Evolutionary conservation across 2,329 filamentous ascomycete genomes (phyloP), one percentile per base, ranked within the genome.

Genomic region (Conoideocrella luteorostrata): DNA sequence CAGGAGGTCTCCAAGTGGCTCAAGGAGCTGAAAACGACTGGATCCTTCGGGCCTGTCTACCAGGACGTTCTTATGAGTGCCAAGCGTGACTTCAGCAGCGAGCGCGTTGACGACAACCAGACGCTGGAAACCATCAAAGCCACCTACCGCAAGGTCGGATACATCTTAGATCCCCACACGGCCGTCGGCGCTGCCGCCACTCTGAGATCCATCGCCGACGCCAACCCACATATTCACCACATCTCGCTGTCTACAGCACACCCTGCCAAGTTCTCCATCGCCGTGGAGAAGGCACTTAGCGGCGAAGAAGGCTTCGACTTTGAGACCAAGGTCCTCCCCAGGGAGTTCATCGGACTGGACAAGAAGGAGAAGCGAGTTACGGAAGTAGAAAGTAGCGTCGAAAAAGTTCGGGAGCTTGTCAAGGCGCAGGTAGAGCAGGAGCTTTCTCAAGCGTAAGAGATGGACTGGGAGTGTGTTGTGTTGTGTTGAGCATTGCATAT

Each of bases 211-310:
- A 73, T 86, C 26, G 60, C 69, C 34, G 72, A 79, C 11, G 63
- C 70, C 1, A 66, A 66, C 22, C 61, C 71, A 3, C 69, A 69
- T 13, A 67, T 82, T 41, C 72, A 66, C n/a, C 86, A 95, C 62
- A 85, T 98, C 56, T 82, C 88, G 1, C 78, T 98, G 3, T 87
- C 90, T 2, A 98, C 93, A 2, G 93, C 93, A 3, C 93, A 98
- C 65, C 91, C 93, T 0, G 93, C 91, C 49, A 98, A 98, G 66
- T 98, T 98, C 59, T 82, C 85, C 0, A 79, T 80, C 24, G 90
- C 90, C 0, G 91, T 98, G 2, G 84, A 90, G 54, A 56, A 85
- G 38, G 89, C 91, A 0, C 71, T 97, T 47, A 76, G 80, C 50
- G 77, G 77, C 7, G 74, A 86, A 59, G 63, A 75, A n/a, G 81